Evolutionary conservation across 2,329 filamentous ascomycete genomes (phyloP).

Genomic region (Fusarium sp.): DNA sequence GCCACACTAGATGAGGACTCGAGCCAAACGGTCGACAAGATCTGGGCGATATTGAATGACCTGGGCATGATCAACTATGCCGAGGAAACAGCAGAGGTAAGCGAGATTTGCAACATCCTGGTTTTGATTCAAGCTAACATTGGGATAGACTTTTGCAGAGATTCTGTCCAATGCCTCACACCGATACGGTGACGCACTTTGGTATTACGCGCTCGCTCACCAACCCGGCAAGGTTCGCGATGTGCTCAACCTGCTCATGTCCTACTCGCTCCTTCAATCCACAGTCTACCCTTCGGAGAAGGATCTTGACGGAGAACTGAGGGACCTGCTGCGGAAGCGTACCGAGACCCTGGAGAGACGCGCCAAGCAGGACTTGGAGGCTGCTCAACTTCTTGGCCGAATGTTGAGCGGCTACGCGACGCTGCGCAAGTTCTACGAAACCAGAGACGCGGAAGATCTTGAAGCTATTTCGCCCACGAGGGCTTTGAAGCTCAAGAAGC

Average conservation of each 20-base stretch:
- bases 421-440: conserved; percentile 87
- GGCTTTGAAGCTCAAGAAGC: conserved; percentile 72
- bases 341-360: conserved; percentile 78
- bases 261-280: conserved; percentile 88
- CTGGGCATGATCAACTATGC: conserved; percentile 84
- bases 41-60: conserved; percentile 81
- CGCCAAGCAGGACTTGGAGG: conserved; percentile 80
- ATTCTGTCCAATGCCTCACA: conserved; percentile 77
- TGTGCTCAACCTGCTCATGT: conserved; percentile 87
- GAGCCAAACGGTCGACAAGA: conserved; percentile 79
- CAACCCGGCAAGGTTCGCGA: conserved; percentile 82
- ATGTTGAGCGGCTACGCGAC: conserved; percentile 94
- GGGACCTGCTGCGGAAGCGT: conserved; percentile 76
- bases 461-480: conserved; percentile 48
- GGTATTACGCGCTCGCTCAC: conserved; percentile 92
- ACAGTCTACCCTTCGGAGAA: conserved; percentile 78
- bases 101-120: conserved; percentile 35
- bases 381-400: conserved; percentile 84
- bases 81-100: conserved; percentile 84
- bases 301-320: conserved; percentile 80
- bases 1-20: conserved; percentile 72
- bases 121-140: conserved; percentile 40
- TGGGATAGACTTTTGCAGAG: conserved; percentile 81
- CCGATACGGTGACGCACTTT: conserved; percentile 85
- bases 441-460: conserved; percentile 71